Evolutionary conservation across 164 flowering plant species (phyloP), one percentile per base, ranked within the genome.

Genomic region (Buxus sempervirens): DNA sequence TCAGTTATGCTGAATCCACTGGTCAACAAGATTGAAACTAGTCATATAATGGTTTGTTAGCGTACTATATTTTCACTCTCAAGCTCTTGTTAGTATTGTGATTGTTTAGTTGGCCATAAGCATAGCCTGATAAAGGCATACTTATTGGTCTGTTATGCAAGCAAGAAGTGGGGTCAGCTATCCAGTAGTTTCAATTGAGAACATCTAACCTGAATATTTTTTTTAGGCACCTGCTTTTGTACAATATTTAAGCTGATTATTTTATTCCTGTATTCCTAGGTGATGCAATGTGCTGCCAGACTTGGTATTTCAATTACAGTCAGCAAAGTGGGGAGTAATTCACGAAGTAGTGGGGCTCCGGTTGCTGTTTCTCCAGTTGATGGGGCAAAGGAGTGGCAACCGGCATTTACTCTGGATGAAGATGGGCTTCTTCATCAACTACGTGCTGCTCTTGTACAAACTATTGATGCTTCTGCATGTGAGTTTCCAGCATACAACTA

Each of bases 381-480:
- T 69, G 83, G 89, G 76, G 78, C 78, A 62, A 85, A 84, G 66
- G 97, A 88, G 72, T 94, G 98, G 98, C 90, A 83, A 67, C 90
- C 90, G 21, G 62, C 90, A 63, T 81, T 81, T 71, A 72, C 80
- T 54, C 78, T 82, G 58, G 96, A 94, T 64, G 98, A 94, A 82
- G 97, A 94, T 73, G 96, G 85, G 27, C 78, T 85, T 72, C 96
- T 94, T 73, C 88, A 89, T 77, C 96, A 90, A 78, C 72, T 91
- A 26, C 93, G 89, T 45, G 86, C 90, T 48, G 80, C 83, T 61
- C 93, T 94, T 73, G 79, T 86, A 63, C 98, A 91, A 78, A 77
- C 84, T 71, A 82, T 88, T 73, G 96, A 89, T 83, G 70, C 88
- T 68, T 82, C 84, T 71, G 75, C 59, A 19, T 54, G 93, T 87